Conservation (phyloP, 108 stramenopile species). For the Asterionellopsis glacialis region DNA sequence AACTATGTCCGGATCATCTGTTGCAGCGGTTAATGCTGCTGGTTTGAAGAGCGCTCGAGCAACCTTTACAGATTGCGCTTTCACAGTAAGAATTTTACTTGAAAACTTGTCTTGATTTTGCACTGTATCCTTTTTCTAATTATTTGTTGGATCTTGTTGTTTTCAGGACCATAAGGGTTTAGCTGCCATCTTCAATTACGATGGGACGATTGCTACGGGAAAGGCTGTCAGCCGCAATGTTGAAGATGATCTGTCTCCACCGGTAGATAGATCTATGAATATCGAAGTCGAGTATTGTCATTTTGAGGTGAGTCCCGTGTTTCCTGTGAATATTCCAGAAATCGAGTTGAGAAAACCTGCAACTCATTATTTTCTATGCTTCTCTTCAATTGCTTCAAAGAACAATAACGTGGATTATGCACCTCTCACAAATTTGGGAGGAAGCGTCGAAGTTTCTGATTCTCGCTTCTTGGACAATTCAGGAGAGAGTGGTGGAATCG, state of each 20-base stretch:
- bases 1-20: slow-evolving; percentile 3
- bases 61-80: slow-evolving; percentile 2
- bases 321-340: no score
- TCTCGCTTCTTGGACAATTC: neutral
- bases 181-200: slow-evolving; percentile 5
- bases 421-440: slow-evolving; percentile 3
- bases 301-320: neutral
- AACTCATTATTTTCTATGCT: neutral
- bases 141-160: neutral
- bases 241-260: neutral
- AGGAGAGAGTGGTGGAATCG: slow-evolving; percentile 5
- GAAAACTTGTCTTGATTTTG: neutral
- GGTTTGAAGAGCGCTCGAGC: neutral
- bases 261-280: slow-evolving; percentile 1
- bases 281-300: neutral
- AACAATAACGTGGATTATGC: slow-evolving; percentile 4
- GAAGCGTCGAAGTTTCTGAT: neutral
- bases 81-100: neutral
- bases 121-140: neutral
- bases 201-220: neutral
- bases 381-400: neutral
- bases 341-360: no score
- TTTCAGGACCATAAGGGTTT: slow-evolving; percentile 1
- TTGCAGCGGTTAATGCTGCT: slow-evolving; percentile 2
- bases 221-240: neutral